These are phyloP conservation scores for Termitomyces bulborhizus DNA, from an alignment of 768 basidiomycete genomes.

Conservation along the genomic window DNA sequence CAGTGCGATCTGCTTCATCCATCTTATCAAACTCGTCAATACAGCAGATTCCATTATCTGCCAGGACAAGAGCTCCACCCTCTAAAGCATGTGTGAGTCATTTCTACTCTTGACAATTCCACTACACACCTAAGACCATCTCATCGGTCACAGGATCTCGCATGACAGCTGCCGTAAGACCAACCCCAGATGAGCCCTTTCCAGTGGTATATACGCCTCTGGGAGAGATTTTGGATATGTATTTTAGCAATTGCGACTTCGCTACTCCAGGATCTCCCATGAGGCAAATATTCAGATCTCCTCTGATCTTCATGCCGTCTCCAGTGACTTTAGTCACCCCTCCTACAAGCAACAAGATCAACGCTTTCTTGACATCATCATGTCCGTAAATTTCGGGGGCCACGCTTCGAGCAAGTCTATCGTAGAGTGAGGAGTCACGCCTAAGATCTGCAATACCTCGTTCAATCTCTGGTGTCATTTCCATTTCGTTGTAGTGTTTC, in stretches of 20 bases:
- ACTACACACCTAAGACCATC: conserved; percentile 87
- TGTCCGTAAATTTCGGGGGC: conserved; percentile 99
- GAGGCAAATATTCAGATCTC: conserved; percentile 94
- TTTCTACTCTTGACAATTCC: background rate
- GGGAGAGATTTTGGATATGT: conserved; percentile 97
- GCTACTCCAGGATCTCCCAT: conserved; percentile 99
- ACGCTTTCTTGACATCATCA: conserved; percentile 93
- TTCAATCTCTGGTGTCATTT: conserved; percentile 80
- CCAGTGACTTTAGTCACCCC: conserved; percentile 94
- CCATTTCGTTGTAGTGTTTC: conserved; percentile 96
- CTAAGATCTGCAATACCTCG: conserved; percentile 62
- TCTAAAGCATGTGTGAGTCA: conserved; percentile 41
- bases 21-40: conserved; percentile 99
- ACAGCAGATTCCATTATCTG: conserved; percentile 99
- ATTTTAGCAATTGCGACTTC: conserved; percentile 95
- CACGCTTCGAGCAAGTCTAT: conserved; percentile 85
- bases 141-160: conserved; percentile 98
- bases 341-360: conserved; percentile 87
- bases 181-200: conserved; percentile 97
- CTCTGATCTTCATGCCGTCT: conserved; percentile 98
- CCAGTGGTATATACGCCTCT: conserved; percentile 98
- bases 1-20: conserved; percentile 96
- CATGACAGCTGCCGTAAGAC: conserved; percentile 98
- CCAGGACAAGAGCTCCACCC: conserved; percentile 98
- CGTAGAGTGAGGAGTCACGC: conserved; percentile 75